phyloP scores from a whole-genome alignment of 352 stramenopile species.

The Poterioochromonas sp. region DNA sequence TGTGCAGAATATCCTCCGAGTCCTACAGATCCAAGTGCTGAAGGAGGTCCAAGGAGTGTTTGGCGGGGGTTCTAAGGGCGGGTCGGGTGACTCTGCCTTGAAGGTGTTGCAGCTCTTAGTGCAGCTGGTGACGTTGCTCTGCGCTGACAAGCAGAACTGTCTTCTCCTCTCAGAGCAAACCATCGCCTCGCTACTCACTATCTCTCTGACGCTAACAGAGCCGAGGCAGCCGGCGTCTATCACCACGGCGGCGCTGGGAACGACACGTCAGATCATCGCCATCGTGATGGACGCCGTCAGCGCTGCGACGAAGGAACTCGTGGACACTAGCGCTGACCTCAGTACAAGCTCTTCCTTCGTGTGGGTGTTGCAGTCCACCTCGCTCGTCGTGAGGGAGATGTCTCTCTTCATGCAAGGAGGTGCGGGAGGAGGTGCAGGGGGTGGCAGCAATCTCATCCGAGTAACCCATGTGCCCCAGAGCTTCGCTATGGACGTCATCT shows the following conservation, averaged over 20 bases:
- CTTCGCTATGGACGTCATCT: no score
- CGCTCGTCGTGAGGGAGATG: no score
- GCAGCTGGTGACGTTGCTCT: background rate
- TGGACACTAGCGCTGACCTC: no score
- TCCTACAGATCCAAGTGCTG: background rate
- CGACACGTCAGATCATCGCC: background rate
- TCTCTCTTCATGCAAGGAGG: no score
- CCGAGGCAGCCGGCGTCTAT: background rate
- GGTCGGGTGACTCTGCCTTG: background rate
- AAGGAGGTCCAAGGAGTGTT: no score
- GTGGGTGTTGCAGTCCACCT: no score
- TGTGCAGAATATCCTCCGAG: slow-evolving; percentile 1
- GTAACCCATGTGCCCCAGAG: no score
- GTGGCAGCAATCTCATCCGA: no score
- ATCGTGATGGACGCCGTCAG: background rate
- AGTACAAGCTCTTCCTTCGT: no score
- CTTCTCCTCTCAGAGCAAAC: background rate
- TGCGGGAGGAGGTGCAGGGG: no score
- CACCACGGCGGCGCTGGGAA: background rate
- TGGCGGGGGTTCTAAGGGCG: no score
- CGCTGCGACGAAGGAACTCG: no score
- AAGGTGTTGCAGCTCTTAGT: background rate
- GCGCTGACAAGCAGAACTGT: background rate
- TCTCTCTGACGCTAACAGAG: background rate
- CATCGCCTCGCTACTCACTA: background rate